Percentiles rank a stretch among this genome's conserved stretches.
phyloP scores from a whole-genome alignment of 805 yeast genomes.

The Nadsonia fulvescens region DNA sequence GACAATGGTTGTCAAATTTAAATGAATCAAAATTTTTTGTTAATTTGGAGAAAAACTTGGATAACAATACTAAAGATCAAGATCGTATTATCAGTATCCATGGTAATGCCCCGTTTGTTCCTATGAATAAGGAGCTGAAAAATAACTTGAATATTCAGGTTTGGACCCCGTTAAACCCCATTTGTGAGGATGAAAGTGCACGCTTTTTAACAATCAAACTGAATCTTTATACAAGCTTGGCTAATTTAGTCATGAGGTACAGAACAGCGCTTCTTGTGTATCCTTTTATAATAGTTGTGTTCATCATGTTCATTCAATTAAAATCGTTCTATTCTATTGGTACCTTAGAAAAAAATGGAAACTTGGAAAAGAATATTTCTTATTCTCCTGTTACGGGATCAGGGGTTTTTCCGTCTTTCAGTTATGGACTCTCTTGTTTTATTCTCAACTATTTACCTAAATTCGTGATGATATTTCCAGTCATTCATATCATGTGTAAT shows the following conservation, averaged over 20 bases:
- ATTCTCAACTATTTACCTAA: constrained; percentile 22
- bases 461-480: constrained; percentile 25
- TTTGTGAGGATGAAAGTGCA: constrained; percentile 15
- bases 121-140: constrained; percentile 20
- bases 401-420: constrained; percentile 15
- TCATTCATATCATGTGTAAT: constrained; percentile 1
- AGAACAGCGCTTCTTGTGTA: constrained; percentile 46
- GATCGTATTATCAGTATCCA: constrained; percentile 52
- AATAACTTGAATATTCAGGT: constrained; percentile 3
- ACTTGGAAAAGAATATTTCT: constrained; percentile 18
- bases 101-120: constrained; percentile 54
- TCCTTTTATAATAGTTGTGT: constrained; percentile 36
- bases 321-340: constrained; percentile 27
- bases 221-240: constrained; percentile 40
- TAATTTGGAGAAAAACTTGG: constrained; percentile 6
- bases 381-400: constrained; percentile 12
- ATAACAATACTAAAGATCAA: constrained; percentile 47
- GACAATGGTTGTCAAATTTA: too few relatives aligned
- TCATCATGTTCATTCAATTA: constrained; percentile 24
- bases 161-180: constrained; percentile 9
- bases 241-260: constrained; percentile 51
- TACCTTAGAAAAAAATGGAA: constrained; percentile 23
- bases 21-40: constrained; percentile 5
- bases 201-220: constrained; percentile 18
- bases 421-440: constrained; percentile 21